Percentiles rank a stretch among this genome's conserved stretches.
These are phyloP conservation scores for Aphanomyces cochlioides DNA, from an alignment of 352 stramenopile species.

Conservation along the genomic window DNA sequence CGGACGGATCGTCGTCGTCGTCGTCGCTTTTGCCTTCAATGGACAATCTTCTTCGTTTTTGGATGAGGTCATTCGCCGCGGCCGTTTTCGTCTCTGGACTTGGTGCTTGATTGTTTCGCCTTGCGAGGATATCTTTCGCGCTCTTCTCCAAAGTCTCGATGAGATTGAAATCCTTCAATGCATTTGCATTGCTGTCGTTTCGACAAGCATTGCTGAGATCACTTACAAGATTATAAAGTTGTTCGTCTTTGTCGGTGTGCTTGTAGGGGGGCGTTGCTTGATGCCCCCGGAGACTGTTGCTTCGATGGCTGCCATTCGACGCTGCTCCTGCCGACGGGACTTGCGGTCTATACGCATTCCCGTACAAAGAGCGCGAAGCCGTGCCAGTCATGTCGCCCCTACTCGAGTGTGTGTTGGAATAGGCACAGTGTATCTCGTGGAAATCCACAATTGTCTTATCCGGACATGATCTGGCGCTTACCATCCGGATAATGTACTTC, in stretches of 20 bases:
- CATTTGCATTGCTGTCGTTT: conserved; percentile 30
- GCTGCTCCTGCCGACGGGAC: not conserved
- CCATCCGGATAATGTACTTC: conserved; percentile 7
- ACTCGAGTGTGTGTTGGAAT: not conserved
- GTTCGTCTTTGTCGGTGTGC: conserved; percentile 26
- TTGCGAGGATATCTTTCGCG: conserved; percentile 25
- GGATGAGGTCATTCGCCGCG: not conserved
- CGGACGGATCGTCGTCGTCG: not conserved
- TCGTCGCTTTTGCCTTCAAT: conserved; percentile 12
- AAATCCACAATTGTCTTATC: conserved; percentile 17
- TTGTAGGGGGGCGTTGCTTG: not conserved
- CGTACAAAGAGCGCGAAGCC: not conserved
- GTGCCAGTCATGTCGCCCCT: conserved; percentile 5
- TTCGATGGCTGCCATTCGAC: conserved; percentile 8
- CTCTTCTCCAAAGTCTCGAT: conserved; percentile 31
- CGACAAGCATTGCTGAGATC: conserved; percentile 29
- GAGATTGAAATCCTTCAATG: conserved; percentile 25
- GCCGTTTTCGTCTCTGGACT: not conserved
- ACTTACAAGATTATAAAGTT: conserved; percentile 31
- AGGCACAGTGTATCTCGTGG: not conserved
- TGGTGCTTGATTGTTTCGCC: conserved; percentile 10
- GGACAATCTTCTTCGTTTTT: conserved; percentile 21
- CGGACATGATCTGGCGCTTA: not conserved
- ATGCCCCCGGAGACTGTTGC: conserved; percentile 19
- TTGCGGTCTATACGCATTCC: conserved; percentile 3